Evolutionary conservation across 1,139 yeast genomes (phyloP).

Genomic region (Nakaseomyces kungkrabaensis): DNA sequence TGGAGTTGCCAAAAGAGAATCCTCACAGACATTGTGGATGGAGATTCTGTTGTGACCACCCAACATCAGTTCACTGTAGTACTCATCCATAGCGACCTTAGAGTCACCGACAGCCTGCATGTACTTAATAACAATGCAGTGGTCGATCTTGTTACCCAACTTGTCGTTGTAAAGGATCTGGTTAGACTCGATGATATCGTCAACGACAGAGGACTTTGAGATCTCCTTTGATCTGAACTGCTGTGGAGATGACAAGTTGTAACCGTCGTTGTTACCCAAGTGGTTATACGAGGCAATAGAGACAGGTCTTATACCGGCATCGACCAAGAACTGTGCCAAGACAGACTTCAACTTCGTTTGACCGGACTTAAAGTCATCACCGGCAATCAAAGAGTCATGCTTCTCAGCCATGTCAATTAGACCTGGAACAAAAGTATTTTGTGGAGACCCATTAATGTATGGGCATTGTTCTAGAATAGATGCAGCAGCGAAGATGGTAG

Average conservation of each 20-base stretch:
- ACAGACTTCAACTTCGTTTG: conserved; percentile 94
- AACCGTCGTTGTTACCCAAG: conserved; percentile 94
- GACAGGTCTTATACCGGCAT: conserved; percentile 92
- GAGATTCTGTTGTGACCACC: conserved; percentile 95
- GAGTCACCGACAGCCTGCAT: conserved; percentile 92
- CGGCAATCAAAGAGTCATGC: conserved; percentile 74
- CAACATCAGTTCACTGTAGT: conserved; percentile 90
- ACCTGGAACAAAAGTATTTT: conserved; percentile 95
- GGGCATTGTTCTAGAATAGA: conserved; percentile 80
- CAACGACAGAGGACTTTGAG: conserved; percentile 86
- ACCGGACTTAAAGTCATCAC: conserved; percentile 96
- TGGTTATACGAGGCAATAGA: conserved; percentile 95
- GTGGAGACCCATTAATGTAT: conserved; percentile 94
- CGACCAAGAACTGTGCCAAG: conserved; percentile 88
- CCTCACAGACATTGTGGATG: conserved; percentile 93
- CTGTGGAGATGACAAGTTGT: conserved; percentile 79
- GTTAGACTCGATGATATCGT: conserved; percentile 88
- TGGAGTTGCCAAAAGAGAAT: conserved; percentile 89
- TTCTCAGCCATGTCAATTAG: conserved; percentile 81
- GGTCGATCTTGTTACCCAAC: conserved; percentile 73
- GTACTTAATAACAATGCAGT: conserved; percentile 91
- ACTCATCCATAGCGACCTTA: conserved; percentile 97
- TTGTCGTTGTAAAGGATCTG: conserved; percentile 76
- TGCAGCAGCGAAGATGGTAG: conserved; percentile 88
- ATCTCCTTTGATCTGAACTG: conserved; percentile 95